A percentile compares a stretch with the other conserved stretches of the same genome.
Evolutionary conservation across 306 rosid genomes (phyloP).

Genomic region (Gastrolobium villosum): DNA sequence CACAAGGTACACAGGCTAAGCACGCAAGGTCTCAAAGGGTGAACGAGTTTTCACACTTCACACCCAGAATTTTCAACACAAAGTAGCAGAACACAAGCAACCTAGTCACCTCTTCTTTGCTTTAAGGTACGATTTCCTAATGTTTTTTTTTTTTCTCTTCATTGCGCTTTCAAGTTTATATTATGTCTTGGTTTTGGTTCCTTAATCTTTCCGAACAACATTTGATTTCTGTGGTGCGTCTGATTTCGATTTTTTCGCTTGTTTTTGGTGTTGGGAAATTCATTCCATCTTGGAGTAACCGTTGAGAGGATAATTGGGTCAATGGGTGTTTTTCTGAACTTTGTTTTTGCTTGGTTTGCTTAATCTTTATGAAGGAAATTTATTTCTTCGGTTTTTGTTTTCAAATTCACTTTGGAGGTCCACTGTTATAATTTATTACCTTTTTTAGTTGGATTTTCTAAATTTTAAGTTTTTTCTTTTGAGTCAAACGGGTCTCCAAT

Average conservation of each 20-base stretch:
- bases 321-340: background rate
- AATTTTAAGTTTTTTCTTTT: background rate
- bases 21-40: background rate
- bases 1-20: background rate
- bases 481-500: background rate
- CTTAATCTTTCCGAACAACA: background rate
- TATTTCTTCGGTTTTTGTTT: background rate
- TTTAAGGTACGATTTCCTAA: constrained; percentile 46
- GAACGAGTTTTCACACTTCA: background rate
- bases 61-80: constrained; percentile 7
- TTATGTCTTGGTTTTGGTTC: background rate
- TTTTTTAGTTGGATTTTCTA: background rate
- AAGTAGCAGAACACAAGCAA: background rate
- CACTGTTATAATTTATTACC: constrained; percentile 2
- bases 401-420: background rate
- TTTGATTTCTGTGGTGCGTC: background rate
- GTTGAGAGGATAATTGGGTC: constrained; percentile 1
- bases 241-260: background rate
- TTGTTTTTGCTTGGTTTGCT: background rate
- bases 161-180: background rate
- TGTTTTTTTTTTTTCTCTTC: background rate
- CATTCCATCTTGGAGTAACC: background rate
- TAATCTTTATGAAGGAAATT: background rate
- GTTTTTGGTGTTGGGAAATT: constrained; percentile 24
- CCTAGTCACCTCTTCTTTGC: constrained; percentile 13